Evolutionary conservation across 768 basidiomycete species (phyloP).

Genomic region (Tricholomella constricta): DNA sequence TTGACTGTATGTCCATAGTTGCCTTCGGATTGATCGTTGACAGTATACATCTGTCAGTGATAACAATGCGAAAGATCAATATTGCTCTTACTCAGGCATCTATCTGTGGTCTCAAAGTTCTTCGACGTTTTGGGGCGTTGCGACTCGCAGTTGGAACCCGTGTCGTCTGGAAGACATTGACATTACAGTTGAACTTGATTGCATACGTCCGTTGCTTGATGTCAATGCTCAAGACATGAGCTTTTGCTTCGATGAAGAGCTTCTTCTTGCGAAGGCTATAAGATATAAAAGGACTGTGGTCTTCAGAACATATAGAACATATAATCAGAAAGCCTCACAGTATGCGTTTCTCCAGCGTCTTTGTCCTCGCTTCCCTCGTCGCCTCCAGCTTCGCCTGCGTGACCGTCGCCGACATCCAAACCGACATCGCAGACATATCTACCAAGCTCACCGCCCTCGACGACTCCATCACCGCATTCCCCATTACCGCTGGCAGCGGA

Average conservation of each 20-base stretch:
- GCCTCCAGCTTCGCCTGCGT: slow-evolving; percentile 25
- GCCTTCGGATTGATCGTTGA: too few species aligned
- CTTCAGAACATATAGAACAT: neutral
- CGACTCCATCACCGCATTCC: slow-evolving; percentile 28
- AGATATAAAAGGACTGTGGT: slow-evolving; percentile 1
- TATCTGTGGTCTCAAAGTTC: neutral
- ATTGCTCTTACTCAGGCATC: too few species aligned
- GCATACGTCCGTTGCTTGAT: too few species aligned
- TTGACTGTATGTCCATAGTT: too few species aligned
- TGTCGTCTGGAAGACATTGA: too few species aligned
- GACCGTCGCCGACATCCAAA: slow-evolving; percentile 30
- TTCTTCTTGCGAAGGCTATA: neutral
- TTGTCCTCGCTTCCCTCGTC: slow-evolving; percentile 27
- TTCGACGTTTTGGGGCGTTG: too few species aligned
- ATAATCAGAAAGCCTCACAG: slow-evolving; percentile 7
- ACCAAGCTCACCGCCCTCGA: slow-evolving; percentile 30
- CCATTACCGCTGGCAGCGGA: slow-evolving; percentile 20
- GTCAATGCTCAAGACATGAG: too few species aligned
- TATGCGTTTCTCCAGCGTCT: slow-evolving; percentile 30
- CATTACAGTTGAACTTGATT: too few species aligned
- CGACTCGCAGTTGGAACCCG: too few species aligned
- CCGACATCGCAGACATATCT: slow-evolving; percentile 30
- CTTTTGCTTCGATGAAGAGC: neutral
- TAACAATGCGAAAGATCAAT: neutral
- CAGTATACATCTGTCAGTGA: slow-evolving; percentile 7